Percentiles rank a stretch among this genome's conserved stretches.
phyloP scores from a whole-genome alignment of 176 grass and related monocot genomes.

The Themeda triandra region DNA sequence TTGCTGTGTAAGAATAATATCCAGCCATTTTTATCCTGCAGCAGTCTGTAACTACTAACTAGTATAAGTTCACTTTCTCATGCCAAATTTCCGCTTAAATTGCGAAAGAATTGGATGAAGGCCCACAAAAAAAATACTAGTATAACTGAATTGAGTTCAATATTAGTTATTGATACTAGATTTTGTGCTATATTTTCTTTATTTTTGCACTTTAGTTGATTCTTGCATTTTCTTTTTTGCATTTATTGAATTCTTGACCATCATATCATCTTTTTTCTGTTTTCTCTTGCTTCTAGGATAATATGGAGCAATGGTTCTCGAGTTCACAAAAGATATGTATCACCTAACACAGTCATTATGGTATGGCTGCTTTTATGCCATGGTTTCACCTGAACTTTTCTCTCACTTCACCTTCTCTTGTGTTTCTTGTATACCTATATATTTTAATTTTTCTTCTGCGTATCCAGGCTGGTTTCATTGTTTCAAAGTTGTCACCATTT shows the following conservation, averaged over 20 bases:
- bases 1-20: neutral
- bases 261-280: neutral
- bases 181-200: neutral
- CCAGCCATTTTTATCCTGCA: neutral
- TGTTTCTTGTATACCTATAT: neutral
- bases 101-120: neutral
- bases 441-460: neutral
- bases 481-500: neutral
- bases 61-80: neutral
- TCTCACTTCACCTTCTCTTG: neutral
- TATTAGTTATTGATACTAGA: neutral
- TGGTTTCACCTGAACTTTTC: neutral
- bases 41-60: neutral
- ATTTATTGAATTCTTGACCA: neutral
- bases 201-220: slow-evolving; percentile 1
- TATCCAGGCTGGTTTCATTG: neutral
- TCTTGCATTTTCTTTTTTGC: slow-evolving; percentile 7
- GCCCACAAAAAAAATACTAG: neutral
- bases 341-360: slow-evolving; percentile 80
- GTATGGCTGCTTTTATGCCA: slow-evolving; percentile 35
- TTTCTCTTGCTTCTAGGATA: slow-evolving; percentile 53
- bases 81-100: neutral
- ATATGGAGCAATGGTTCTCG: slow-evolving; percentile 89
- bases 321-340: slow-evolving; percentile 81
- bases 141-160: neutral